Evolutionary conservation across 2,329 filamentous ascomycete genomes (phyloP).

Genomic region (Aspergillus novofumigatus): DNA sequence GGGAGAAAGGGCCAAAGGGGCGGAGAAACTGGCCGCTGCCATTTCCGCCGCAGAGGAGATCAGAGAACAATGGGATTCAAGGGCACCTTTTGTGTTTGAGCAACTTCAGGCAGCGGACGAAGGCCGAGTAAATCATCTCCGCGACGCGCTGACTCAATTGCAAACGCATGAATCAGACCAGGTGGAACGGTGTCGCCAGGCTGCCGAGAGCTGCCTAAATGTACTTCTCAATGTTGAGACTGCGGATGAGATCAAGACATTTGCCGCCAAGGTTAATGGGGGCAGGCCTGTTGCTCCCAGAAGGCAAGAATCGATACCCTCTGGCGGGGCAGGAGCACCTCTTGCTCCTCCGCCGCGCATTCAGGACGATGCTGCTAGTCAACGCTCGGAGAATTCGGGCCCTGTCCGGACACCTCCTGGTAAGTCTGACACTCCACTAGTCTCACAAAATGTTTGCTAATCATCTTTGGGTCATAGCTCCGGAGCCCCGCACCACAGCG

Average conservation of each 20-base stretch:
- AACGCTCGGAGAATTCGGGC: constrained; percentile 50
- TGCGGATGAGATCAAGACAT: constrained; percentile 69
- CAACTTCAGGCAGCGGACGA: constrained; percentile 88
- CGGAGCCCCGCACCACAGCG: constrained; percentile 39
- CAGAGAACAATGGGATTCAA: constrained; percentile 84
- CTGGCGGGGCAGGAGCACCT: constrained; percentile 25
- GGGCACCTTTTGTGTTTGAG: constrained; percentile 93
- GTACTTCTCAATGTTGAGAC: constrained; percentile 82
- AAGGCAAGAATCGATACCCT: constrained; percentile 22
- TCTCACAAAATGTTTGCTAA: constrained; percentile 3
- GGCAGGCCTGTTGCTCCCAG: constrained; percentile 29
- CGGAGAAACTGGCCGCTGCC: constrained; percentile 73
- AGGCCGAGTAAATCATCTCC: constrained; percentile 79
- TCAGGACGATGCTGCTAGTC: constrained; percentile 53
- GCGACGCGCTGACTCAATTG: constrained; percentile 86
- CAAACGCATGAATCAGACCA: constrained; percentile 90
- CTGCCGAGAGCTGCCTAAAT: constrained; percentile 75
- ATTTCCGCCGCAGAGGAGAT: constrained; percentile 70
- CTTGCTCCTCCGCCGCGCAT: constrained; percentile 38
- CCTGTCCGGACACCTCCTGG: constrained; percentile 32
- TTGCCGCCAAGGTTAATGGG: constrained; percentile 37
- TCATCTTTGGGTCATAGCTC: constrained; percentile 22
- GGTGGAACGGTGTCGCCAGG: constrained; percentile 68
- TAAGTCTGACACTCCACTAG: constrained; percentile 21
- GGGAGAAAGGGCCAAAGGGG: constrained; percentile 69